Percentiles rank a stretch among this genome's conserved stretches.
These are phyloP conservation scores for Hyphochytrium catenoides DNA, from an alignment of 352 stramenopile species.

Conservation along the genomic window DNA sequence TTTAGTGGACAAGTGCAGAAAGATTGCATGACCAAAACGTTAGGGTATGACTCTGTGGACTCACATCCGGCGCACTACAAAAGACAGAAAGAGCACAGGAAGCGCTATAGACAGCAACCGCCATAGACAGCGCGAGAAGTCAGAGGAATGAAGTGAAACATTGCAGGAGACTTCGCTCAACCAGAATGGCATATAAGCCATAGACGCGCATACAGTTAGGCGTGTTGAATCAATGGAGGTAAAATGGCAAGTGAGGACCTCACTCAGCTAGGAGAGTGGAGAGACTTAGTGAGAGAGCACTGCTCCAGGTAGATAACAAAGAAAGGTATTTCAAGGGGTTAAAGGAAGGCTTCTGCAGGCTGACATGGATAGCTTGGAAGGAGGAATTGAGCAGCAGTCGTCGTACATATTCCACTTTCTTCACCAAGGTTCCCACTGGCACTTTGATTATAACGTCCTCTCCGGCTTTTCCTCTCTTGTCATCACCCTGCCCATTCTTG, in stretches of 20 bases:
- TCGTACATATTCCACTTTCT: slow-evolving; percentile 44
- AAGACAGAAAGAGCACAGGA: no score
- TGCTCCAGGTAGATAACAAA: slow-evolving; percentile 3
- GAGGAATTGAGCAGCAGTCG: not conserved
- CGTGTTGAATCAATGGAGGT: no score
- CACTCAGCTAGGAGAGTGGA: not conserved
- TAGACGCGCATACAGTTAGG: no score
- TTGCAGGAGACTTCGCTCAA: no score
- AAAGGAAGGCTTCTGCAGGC: not conserved
- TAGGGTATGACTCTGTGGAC: no score
- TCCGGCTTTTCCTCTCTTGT: slow-evolving; percentile 11
- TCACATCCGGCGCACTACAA: no score
- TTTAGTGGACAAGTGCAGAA: no score
- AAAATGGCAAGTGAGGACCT: not conserved
- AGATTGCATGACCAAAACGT: no score
- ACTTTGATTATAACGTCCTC: slow-evolving; percentile 54
- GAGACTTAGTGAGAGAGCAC: slow-evolving; percentile 1
- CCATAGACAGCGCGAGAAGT: no score
- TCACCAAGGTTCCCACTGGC: slow-evolving; percentile 55
- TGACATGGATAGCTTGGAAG: slow-evolving; percentile 2
- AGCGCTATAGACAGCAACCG: no score
- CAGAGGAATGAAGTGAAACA: no score
- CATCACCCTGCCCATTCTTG: slow-evolving; percentile 5
- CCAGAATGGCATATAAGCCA: no score
- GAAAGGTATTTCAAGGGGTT: not conserved